Evolutionary conservation across 2,329 filamentous ascomycete genomes (phyloP).

Genomic region (Phaeosphaeria sp.): DNA sequence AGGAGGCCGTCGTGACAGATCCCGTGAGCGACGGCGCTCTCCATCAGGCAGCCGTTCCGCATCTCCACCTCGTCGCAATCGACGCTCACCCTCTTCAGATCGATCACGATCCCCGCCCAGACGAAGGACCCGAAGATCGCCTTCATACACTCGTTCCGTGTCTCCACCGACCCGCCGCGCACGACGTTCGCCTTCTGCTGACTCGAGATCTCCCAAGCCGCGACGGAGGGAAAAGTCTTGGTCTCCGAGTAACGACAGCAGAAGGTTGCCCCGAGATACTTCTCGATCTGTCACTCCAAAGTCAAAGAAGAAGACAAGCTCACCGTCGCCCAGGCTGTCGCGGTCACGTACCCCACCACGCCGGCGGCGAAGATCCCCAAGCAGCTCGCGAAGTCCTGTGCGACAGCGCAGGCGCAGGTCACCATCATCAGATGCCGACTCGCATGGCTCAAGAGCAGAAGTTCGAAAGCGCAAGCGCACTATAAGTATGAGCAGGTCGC

Average conservation of each 20-base stretch:
- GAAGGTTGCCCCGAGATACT: conserved; percentile 47
- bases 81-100: conserved; percentile 36
- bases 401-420: conserved; percentile 53
- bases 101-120: conserved; percentile 52
- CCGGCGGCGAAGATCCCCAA: conserved; percentile 46
- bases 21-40: conserved; percentile 43
- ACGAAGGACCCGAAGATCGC: conserved; percentile 32
- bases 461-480: conserved; percentile 55
- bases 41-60: conserved; percentile 37
- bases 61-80: conserved; percentile 35
- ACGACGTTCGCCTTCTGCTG: conserved; percentile 21
- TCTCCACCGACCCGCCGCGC: conserved; percentile 33
- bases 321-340: conserved; percentile 59
- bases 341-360: conserved; percentile 40
- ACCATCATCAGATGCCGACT: conserved; percentile 52
- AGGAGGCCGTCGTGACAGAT: conserved; percentile 44
- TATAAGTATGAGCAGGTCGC: conserved; percentile 49
- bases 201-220: conserved; percentile 23
- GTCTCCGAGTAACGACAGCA: conserved; percentile 41
- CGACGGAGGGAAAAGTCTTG: conserved; percentile 35
- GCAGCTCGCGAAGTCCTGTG: conserved; percentile 48
- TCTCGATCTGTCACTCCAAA: conserved; percentile 57
- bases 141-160: conserved; percentile 47
- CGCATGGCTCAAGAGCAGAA: conserved; percentile 57
- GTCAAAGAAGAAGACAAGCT: conserved; percentile 60